A percentile compares a stretch with the other conserved stretches of the same genome.
phyloP scores from a whole-genome alignment of 1,284 basidiomycete genomes.

The Sphaerobolus stellatus region DNA sequence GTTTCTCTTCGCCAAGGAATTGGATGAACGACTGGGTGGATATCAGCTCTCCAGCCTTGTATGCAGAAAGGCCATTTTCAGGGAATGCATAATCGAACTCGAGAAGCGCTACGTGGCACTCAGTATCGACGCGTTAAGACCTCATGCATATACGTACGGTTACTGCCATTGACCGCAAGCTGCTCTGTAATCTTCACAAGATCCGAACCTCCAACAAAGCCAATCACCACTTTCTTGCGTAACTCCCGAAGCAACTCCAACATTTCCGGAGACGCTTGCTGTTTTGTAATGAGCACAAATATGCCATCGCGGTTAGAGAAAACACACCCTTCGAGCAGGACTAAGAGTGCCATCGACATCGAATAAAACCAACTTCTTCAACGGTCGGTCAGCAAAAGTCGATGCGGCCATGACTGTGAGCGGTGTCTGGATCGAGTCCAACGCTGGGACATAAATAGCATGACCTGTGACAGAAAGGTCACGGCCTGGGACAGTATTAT shows the following conservation, averaged over 20 bases:
- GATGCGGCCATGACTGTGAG: constrained; percentile 64
- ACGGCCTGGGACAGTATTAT: too few species aligned
- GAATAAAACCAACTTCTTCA: constrained; percentile 71
- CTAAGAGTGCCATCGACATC: constrained; percentile 91
- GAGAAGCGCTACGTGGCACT: constrained; percentile 52
- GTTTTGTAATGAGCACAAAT: constrained; percentile 16
- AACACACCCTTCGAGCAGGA: constrained; percentile 67
- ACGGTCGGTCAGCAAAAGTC: constrained; percentile 58
- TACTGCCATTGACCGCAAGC: constrained; percentile 53
- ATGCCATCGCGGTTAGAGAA: constrained; percentile 2
- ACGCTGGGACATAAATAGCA: too few species aligned
- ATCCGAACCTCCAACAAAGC: constrained; percentile 91
- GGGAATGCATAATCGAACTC: constrained; percentile 92
- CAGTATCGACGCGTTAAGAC: not conserved
- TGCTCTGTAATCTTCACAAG: constrained; percentile 85
- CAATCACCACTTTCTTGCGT: constrained; percentile 72
- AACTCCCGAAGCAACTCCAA: constrained; percentile 64
- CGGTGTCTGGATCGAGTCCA: too few species aligned
- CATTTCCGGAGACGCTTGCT: constrained; percentile 70
- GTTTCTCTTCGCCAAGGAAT: constrained; percentile 88
- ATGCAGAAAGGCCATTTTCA: constrained; percentile 94
- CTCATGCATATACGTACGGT: constrained; percentile 42
- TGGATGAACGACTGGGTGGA: constrained; percentile 87
- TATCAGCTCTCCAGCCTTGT: constrained; percentile 75
- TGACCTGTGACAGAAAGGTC: too few species aligned